These are phyloP conservation scores for Dactylellina cionopaga DNA, from an alignment of 2,329 filamentous ascomycete species.

Conservation along the genomic window DNA sequence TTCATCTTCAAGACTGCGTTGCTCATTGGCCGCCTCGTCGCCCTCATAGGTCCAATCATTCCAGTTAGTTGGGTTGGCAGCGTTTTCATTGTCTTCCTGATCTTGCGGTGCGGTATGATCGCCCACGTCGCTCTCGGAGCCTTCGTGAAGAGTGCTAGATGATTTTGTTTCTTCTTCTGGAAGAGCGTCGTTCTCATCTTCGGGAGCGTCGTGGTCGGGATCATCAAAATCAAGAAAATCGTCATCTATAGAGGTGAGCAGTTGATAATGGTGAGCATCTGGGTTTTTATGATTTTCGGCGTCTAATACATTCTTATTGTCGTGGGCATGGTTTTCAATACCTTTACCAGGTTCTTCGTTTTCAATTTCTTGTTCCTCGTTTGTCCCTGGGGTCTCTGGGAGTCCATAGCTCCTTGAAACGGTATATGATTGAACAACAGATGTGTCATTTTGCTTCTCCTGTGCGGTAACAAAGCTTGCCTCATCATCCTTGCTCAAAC, in stretches of 20 bases:
- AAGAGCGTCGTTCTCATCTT: background rate
- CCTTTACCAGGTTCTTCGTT: constrained; percentile 16
- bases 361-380: constrained; percentile 26
- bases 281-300: constrained; percentile 9
- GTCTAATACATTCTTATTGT: background rate
- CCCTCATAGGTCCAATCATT: constrained; percentile 39
- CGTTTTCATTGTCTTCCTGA: background rate
- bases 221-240: constrained; percentile 36
- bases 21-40: constrained; percentile 15
- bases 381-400: constrained; percentile 20
- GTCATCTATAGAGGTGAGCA: constrained; percentile 39
- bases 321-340: constrained; percentile 21
- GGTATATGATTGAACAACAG: constrained; percentile 9
- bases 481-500: constrained; percentile 26
- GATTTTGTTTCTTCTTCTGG: constrained; percentile 43
- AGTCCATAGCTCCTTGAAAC: constrained; percentile 33
- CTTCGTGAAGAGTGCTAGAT: constrained; percentile 44
- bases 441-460: constrained; percentile 37
- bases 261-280: constrained; percentile 36
- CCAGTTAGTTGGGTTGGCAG: constrained; percentile 20
- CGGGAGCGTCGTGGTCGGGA: constrained; percentile 1
- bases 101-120: constrained; percentile 2
- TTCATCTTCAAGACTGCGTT: constrained; percentile 12
- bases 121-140: background rate
- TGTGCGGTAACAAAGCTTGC: constrained; percentile 44